These are phyloP conservation scores for Tetrapisispora iriomotensis DNA, from an alignment of 805 yeast genomes.

Conservation along the genomic window DNA sequence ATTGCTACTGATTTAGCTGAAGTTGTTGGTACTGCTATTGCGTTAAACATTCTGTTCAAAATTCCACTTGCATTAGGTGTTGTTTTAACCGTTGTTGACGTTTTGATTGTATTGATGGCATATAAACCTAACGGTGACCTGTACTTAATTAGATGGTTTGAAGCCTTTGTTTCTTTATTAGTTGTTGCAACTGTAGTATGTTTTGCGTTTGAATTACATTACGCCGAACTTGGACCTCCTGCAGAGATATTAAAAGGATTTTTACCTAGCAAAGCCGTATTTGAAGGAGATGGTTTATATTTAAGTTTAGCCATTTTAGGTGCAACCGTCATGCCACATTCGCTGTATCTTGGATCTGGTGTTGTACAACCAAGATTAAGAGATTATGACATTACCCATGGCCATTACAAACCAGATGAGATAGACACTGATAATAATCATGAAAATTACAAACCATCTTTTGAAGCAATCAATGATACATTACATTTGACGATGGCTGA, in stretches of 20 bases:
- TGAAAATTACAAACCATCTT: constrained; percentile 59
- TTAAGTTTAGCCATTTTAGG: constrained; percentile 80
- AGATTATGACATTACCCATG: constrained; percentile 64
- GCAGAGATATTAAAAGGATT: constrained; percentile 64
- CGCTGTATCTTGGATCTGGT: constrained; percentile 79
- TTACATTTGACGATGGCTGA: constrained; percentile 77
- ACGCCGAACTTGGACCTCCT: constrained; percentile 48
- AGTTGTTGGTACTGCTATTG: constrained; percentile 95
- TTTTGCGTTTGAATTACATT: constrained; percentile 66
- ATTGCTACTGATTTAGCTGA: constrained; percentile 95
- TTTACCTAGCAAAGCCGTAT: constrained; percentile 41
- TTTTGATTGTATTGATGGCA: constrained; percentile 74
- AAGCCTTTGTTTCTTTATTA: constrained; percentile 64
- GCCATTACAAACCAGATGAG: constrained; percentile 40
- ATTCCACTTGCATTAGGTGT: constrained; percentile 82
- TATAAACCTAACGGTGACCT: constrained; percentile 80
- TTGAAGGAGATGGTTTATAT: constrained; percentile 57
- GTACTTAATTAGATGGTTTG: constrained; percentile 68
- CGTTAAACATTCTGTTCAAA: constrained; percentile 71
- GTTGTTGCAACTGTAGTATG: constrained; percentile 80
- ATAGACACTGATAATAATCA: constrained; percentile 31
- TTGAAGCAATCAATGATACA: constrained; percentile 72
- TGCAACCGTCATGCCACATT: constrained; percentile 94
- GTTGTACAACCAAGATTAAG: constrained; percentile 77
- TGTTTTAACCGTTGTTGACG: constrained; percentile 75